Base-by-base conservation (phyloP, 2,329 filamentous ascomycete species). In the Arthrobotrys sinensis region DNA sequence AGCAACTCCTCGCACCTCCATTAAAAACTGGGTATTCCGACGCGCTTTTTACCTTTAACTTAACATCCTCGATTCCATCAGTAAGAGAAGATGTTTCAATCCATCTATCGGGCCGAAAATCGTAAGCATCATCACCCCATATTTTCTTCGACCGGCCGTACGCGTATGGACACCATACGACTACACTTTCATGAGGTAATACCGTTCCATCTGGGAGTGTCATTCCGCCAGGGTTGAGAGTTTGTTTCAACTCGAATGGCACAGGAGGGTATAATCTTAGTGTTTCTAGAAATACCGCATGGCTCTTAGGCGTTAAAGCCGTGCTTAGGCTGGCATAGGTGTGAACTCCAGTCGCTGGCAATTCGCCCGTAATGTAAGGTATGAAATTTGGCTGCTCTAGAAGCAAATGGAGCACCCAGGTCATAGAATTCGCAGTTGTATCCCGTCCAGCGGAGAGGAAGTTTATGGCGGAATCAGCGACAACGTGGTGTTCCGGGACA, bases 201-300 rank as follows among this genome's bases (percentile, higher is more conserved):
- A 85, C 87, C 0, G 89, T 91, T 3, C 89, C 89, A 80, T 91
- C 89, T 0, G 89, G 89, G 16, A 78, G 46, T 14, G 28, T 24
- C 34, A 78, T 68, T 10, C 75, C 75, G 0, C 34, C 16, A 4
- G 67, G 21, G 28, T 72, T 78, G 1, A 91, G 85, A 0, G 86
- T 87, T 83, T 91, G 89, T 82, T 90, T 90, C 80, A 91, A 88
- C 81, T 91, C 90, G 77, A 91, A 89, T 0, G 90, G 90, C 32
- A 91, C 88, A 1, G 90, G 89, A 1, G 90, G 90, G 80, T 88
- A 90, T 5, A 91, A 84, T 3, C 90, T 87, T 1, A 91, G 84
- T 1, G 88, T 83, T 81, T 91, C 90, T 82, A 90, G 89, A 81
- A 91, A 90, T 11, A 88, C 86, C 43, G 90, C 89, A 12, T 78